Evolutionary conservation across 2,329 filamentous ascomycete species (phyloP).

Genomic region (Calonectria crousiana): DNA sequence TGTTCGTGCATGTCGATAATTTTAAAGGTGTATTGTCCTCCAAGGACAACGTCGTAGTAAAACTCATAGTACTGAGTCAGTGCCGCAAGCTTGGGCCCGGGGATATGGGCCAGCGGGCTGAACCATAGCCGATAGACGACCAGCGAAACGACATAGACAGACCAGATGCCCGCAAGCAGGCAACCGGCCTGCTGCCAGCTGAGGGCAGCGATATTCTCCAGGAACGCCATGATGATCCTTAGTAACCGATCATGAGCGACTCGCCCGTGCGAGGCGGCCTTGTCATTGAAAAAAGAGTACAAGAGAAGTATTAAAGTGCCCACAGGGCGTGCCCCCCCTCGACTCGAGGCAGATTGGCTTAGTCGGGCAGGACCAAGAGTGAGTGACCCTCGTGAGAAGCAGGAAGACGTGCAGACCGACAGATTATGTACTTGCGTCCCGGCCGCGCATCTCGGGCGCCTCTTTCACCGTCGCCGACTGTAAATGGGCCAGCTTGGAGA

Average conservation of each 20-base stretch:
- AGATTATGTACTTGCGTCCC: conserved; percentile 42
- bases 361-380: conserved; percentile 26
- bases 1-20: conserved; percentile 55
- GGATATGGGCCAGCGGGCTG: conserved; percentile 54
- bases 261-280: conserved; percentile 41
- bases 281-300: conserved; percentile 42
- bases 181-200: conserved; percentile 43
- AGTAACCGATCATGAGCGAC: conserved; percentile 40
- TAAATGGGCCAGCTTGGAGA: background rate
- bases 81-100: conserved; percentile 54
- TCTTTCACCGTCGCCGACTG: conserved; percentile 3
- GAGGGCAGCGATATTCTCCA: conserved; percentile 36
- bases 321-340: conserved; percentile 39
- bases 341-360: conserved; percentile 38
- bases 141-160: conserved; percentile 46
- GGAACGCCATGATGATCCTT: conserved; percentile 43
- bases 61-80: conserved; percentile 55
- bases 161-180: conserved; percentile 42
- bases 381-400: conserved; percentile 5
- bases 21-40: conserved; percentile 57
- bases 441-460: conserved; percentile 33
- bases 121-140: conserved; percentile 50
- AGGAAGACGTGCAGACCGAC: conserved; percentile 32
- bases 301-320: conserved; percentile 21
- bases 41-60: conserved; percentile 57